phyloP scores from a whole-genome alignment of 768 basidiomycete genomes.

The Lanmaoa rubissima region DNA sequence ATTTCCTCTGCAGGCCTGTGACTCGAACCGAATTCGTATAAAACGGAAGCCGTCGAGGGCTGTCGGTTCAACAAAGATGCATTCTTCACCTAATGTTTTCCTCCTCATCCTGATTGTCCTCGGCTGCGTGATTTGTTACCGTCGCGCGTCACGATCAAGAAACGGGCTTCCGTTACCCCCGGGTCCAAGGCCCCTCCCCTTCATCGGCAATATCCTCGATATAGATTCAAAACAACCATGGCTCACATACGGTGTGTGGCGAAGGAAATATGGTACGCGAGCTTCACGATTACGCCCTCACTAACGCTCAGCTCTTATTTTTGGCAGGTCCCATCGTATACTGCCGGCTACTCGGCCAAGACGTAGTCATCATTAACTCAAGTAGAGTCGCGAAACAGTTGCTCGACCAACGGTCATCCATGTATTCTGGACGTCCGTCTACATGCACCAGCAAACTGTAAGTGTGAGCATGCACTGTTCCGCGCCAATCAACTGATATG shows the following conservation, averaged over 20 bases:
- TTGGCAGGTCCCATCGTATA: constrained; percentile 30
- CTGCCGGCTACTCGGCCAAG: constrained; percentile 26
- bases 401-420: constrained; percentile 30
- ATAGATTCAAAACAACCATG: constrained; percentile 23
- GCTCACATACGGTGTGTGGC: constrained; percentile 30
- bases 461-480: neutral
- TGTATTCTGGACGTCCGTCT: constrained; percentile 30
- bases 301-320: neutral
- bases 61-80: constrained; percentile 13
- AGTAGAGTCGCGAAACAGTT: constrained; percentile 24
- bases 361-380: constrained; percentile 29
- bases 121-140: constrained; percentile 11
- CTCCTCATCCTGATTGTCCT: constrained; percentile 10
- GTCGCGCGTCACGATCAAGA: constrained; percentile 7
- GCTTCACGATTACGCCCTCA: neutral
- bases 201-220: constrained; percentile 27
- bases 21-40: constrained; percentile 16
- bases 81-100: neutral
- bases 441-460: constrained; percentile 24
- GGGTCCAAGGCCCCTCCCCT: constrained; percentile 22
- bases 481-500: neutral
- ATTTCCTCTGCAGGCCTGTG: constrained; percentile 2
- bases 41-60: neutral
- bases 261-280: constrained; percentile 27
- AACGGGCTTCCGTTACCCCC: constrained; percentile 18